These are phyloP conservation scores for Triticum monococcum DNA, from an alignment of 176 grass and related monocot species.

Conservation along the genomic window DNA sequence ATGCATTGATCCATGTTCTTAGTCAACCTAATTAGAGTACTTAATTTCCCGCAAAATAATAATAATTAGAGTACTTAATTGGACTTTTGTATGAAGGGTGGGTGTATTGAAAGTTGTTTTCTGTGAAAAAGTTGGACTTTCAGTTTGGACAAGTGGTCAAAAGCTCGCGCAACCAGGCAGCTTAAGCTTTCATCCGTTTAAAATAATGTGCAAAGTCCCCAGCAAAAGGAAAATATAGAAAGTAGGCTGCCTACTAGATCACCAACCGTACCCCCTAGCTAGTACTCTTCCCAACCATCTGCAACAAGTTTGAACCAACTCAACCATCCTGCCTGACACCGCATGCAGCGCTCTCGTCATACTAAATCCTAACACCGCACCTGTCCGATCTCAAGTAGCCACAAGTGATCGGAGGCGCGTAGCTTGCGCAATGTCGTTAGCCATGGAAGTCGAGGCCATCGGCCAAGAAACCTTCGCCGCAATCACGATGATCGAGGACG, in stretches of 20 bases:
- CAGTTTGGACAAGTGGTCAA: neutral
- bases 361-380: neutral
- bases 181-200: neutral
- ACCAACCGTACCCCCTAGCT: neutral
- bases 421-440: neutral
- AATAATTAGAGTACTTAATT: neutral
- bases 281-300: conserved; percentile 15
- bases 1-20: neutral
- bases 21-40: neutral
- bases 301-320: neutral
- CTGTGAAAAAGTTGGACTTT: neutral
- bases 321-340: neutral
- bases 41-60: neutral
- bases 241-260: conserved; percentile 12
- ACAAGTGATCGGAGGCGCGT: neutral
- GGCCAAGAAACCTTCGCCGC: neutral
- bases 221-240: neutral
- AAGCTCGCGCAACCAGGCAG: neutral
- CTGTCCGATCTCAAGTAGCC: neutral
- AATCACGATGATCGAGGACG: neutral
- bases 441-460: neutral
- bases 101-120: neutral
- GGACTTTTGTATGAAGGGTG: neutral
- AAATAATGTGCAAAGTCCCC: neutral
- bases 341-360: neutral